Evolutionary conservation across 352 stramenopile species (phyloP).

Genomic region (Phytopythium boreale): DNA sequence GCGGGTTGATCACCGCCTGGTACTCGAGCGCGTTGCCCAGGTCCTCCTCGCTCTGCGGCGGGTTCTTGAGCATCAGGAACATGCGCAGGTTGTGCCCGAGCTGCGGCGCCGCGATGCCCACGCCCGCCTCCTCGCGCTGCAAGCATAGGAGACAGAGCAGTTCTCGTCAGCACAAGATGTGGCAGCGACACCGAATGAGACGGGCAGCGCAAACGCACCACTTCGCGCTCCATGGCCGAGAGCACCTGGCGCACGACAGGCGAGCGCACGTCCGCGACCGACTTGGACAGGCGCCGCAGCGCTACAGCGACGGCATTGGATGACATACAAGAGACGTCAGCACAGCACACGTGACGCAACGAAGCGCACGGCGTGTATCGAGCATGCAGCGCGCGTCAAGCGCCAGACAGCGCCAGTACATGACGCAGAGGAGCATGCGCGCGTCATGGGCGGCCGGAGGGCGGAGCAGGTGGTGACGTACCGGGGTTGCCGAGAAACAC

Average conservation of each 20-base stretch:
- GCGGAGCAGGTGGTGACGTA: conserved; percentile 16
- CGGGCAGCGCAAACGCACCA: conserved; percentile 25
- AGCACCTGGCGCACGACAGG: conserved; percentile 49
- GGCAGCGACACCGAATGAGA: neutral
- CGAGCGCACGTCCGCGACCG: conserved; percentile 50
- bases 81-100: conserved; percentile 74
- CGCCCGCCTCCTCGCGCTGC: conserved; percentile 60
- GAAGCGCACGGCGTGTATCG: neutral
- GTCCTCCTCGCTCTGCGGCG: conserved; percentile 51
- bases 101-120: conserved; percentile 77
- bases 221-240: conserved; percentile 62
- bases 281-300: conserved; percentile 67
- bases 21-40: conserved; percentile 54
- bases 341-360: neutral
- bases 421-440: neutral
- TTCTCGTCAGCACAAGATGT: neutral
- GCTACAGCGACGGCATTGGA: conserved; percentile 20
- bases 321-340: neutral
- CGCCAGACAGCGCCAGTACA: neutral
- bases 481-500: conserved; percentile 74
- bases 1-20: conserved; percentile 73
- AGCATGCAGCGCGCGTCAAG: neutral
- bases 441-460: neutral
- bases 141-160: neutral
- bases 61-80: conserved; percentile 81